Evolutionary conservation across 768 basidiomycete genomes (phyloP).

Genomic region (Agrocybe praecox): DNA sequence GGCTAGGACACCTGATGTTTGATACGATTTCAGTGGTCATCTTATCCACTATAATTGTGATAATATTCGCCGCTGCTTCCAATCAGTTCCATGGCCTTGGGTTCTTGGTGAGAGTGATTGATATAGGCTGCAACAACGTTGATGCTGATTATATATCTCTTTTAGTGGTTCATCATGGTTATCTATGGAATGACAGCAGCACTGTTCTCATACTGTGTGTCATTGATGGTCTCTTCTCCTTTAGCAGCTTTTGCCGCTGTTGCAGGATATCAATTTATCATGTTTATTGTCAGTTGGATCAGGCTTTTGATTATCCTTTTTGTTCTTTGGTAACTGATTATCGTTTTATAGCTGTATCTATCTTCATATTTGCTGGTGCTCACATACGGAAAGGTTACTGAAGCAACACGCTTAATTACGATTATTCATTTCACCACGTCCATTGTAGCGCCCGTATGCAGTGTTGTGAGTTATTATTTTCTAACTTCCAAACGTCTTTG

Average conservation of each 20-base stretch:
- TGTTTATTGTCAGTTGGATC: constrained; percentile 58
- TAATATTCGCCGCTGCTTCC: constrained; percentile 58
- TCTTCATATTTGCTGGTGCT: constrained; percentile 71
- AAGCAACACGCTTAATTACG: constrained; percentile 55
- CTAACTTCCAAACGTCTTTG: too few relatives aligned
- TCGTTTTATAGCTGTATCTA: constrained; percentile 53
- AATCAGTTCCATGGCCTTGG: constrained; percentile 74
- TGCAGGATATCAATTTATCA: constrained; percentile 76
- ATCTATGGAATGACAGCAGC: constrained; percentile 71
- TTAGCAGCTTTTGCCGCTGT: constrained; percentile 74
- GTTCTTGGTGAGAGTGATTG: neutral
- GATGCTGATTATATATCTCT: neutral
- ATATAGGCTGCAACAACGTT: neutral
- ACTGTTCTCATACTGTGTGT: constrained; percentile 69
- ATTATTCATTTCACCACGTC: constrained; percentile 74
- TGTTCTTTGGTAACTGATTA: neutral
- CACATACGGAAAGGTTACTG: constrained; percentile 69
- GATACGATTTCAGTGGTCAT: constrained; percentile 64
- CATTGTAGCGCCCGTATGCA: constrained; percentile 68
- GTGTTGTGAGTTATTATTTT: constrained; percentile 48
- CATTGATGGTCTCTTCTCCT: constrained; percentile 62
- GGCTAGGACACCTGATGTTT: constrained; percentile 80
- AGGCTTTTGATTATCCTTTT: neutral
- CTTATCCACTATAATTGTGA: constrained; percentile 61
- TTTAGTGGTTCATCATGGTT: constrained; percentile 71